These are phyloP conservation scores for carrot (Daucus carota) DNA, from an alignment of 129 eudicot genomes.

Conservation along the genomic window DNA sequence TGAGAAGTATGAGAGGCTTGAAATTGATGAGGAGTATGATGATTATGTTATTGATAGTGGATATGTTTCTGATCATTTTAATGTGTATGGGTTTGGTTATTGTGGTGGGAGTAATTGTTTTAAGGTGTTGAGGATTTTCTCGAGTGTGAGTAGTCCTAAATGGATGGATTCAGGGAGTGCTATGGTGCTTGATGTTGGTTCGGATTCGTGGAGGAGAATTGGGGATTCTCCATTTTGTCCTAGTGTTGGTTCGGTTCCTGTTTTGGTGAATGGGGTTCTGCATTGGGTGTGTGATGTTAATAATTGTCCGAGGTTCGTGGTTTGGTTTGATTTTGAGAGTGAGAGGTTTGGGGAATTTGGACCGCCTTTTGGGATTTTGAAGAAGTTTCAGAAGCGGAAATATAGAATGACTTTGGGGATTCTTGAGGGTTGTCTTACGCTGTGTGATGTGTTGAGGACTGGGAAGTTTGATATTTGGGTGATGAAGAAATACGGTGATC, in stretches of 20 bases:
- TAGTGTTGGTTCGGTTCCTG: not conserved
- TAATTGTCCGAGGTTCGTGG: not conserved
- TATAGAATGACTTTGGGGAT: not conserved
- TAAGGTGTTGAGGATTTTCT: constrained; percentile 1
- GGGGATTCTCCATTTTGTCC: not conserved
- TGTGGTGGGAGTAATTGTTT: not conserved
- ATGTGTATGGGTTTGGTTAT: not conserved
- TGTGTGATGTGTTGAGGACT: not conserved
- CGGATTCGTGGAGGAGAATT: not conserved
- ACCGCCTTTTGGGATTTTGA: not conserved
- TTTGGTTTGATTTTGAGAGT: not conserved
- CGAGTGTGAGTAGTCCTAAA: not conserved
- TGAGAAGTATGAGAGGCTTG: not conserved
- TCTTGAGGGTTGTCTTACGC: not conserved
- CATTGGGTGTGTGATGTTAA: not conserved
- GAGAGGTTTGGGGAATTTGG: not conserved
- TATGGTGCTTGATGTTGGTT: not conserved
- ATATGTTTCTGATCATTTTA: not conserved
- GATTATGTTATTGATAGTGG: not conserved
- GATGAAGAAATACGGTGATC: not conserved
- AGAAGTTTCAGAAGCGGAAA: not conserved
- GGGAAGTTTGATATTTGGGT: constrained; percentile 1
- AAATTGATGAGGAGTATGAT: not conserved
- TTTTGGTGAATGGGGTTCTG: not conserved
- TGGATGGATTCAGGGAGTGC: not conserved